Percentiles rank a stretch among this genome's conserved stretches.
These are phyloP conservation scores for Xylaria intraflava DNA, from an alignment of 495 filamentous ascomycete genomes.

Conservation along the genomic window DNA sequence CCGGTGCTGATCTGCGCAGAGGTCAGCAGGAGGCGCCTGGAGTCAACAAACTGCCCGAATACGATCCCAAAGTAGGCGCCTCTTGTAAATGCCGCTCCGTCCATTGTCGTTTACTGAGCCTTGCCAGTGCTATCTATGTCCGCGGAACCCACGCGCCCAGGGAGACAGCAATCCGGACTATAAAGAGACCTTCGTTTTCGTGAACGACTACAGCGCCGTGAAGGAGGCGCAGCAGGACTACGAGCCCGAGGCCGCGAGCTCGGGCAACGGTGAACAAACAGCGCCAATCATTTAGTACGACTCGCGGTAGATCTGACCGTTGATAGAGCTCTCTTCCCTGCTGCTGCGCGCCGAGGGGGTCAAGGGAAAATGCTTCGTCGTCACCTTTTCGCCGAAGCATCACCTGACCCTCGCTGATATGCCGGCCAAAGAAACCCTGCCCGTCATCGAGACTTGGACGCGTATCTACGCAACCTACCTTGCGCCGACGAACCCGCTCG, in stretches of 20 bases:
- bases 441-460: slow-evolving; percentile 80
- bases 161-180: slow-evolving; percentile 87
- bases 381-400: slow-evolving; percentile 86
- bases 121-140: slow-evolving; percentile 83
- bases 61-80: slow-evolving; percentile 62
- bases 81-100: background rate
- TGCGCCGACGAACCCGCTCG: slow-evolving; percentile 62
- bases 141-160: slow-evolving; percentile 84
- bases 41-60: slow-evolving; percentile 66
- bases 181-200: slow-evolving; percentile 81
- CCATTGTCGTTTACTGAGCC: slow-evolving; percentile 8
- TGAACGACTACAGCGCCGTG: slow-evolving; percentile 96
- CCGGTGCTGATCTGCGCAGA: slow-evolving; percentile 40
- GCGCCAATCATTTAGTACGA: background rate
- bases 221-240: slow-evolving; percentile 77
- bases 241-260: slow-evolving; percentile 21
- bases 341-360: slow-evolving; percentile 80
- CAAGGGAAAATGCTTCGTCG: slow-evolving; percentile 94
- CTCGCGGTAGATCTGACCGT: slow-evolving; percentile 1
- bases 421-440: slow-evolving; percentile 57
- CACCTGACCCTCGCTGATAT: slow-evolving; percentile 90
- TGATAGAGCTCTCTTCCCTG: slow-evolving; percentile 59
- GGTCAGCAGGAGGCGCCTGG: slow-evolving; percentile 83
- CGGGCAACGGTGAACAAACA: slow-evolving; percentile 24
- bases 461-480: slow-evolving; percentile 78